Evolutionary conservation across 176 grass and related monocot species (phyloP).

Genomic region (Saccharum spontaneum): DNA sequence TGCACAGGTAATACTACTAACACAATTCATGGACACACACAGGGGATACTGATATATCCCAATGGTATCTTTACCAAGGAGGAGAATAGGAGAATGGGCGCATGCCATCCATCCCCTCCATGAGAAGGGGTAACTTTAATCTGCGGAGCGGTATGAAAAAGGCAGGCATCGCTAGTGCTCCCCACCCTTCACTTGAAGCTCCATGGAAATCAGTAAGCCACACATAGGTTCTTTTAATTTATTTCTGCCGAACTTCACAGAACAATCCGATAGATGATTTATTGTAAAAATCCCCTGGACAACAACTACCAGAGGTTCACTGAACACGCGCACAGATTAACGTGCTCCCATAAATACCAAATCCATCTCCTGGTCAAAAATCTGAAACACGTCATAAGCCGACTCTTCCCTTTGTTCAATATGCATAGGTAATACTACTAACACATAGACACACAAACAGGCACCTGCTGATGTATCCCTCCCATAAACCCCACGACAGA

Average conservation of each 20-base stretch:
- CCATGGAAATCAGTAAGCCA: background rate
- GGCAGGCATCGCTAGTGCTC: constrained; percentile 41
- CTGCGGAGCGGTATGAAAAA: constrained; percentile 59
- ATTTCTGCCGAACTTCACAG: background rate
- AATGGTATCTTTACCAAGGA: too few species aligned
- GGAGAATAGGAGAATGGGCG: background rate
- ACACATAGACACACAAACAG: too few species aligned
- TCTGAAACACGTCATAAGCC: too few species aligned
- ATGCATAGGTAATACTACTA: too few species aligned
- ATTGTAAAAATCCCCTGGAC: background rate
- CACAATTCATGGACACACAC: too few species aligned
- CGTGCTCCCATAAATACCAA: too few species aligned
- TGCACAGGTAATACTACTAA: too few species aligned
- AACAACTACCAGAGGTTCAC: background rate
- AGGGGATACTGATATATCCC: too few species aligned
- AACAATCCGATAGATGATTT: background rate
- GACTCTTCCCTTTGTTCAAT: too few species aligned
- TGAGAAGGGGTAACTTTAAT: constrained; percentile 24
- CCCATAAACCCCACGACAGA: background rate
- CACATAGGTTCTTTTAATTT: background rate
- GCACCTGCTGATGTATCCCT: too few species aligned
- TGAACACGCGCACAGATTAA: too few species aligned
- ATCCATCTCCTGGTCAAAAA: too few species aligned
- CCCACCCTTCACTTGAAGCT: constrained; percentile 59
- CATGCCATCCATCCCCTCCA: constrained; percentile 9